A percentile compares a stretch with the other conserved stretches of the same genome.
Evolutionary conservation across 2,329 filamentous ascomycete species (phyloP).

Genomic region (Teratosphaeria gauchensis): DNA sequence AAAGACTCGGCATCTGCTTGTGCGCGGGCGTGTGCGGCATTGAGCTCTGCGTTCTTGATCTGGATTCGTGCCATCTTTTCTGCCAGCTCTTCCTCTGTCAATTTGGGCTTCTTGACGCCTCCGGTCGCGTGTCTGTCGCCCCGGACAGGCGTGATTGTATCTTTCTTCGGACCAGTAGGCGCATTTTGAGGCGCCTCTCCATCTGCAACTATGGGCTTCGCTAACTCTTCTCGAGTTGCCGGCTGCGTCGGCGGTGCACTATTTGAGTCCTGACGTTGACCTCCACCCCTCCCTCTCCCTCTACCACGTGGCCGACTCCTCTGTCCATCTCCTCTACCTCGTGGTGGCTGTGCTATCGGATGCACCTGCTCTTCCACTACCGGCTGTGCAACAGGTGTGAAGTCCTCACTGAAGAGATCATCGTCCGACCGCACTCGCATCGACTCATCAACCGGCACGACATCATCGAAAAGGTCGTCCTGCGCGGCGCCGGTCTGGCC

Average conservation of each 20-base stretch:
- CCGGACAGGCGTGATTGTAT: slow-evolving; percentile 18
- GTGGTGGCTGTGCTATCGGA: slow-evolving; percentile 2
- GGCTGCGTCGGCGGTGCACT: background rate
- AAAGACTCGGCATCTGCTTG: slow-evolving; percentile 59
- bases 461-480: slow-evolving; percentile 26
- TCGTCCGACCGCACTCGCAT: slow-evolving; percentile 42
- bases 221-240: background rate
- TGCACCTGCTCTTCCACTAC: slow-evolving; percentile 22
- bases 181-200: slow-evolving; percentile 6
- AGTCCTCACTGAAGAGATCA: slow-evolving; percentile 43
- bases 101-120: slow-evolving; percentile 41
- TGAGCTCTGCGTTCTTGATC: slow-evolving; percentile 50
- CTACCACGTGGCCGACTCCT: slow-evolving; percentile 15
- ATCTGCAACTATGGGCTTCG: slow-evolving; percentile 2
- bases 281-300: slow-evolving; percentile 10
- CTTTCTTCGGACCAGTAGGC: slow-evolving; percentile 11
- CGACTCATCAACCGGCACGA: slow-evolving; percentile 32
- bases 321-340: slow-evolving; percentile 9
- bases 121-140: slow-evolving; percentile 28
- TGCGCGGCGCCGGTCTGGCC: slow-evolving; percentile 25
- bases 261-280: background rate
- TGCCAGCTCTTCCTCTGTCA: slow-evolving; percentile 55
- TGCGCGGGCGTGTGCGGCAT: slow-evolving; percentile 53
- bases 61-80: slow-evolving; percentile 52
- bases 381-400: slow-evolving; percentile 37